phyloP scores from a whole-genome alignment of 345 rosid genomes.

The Eucalyptus pauciflora region DNA sequence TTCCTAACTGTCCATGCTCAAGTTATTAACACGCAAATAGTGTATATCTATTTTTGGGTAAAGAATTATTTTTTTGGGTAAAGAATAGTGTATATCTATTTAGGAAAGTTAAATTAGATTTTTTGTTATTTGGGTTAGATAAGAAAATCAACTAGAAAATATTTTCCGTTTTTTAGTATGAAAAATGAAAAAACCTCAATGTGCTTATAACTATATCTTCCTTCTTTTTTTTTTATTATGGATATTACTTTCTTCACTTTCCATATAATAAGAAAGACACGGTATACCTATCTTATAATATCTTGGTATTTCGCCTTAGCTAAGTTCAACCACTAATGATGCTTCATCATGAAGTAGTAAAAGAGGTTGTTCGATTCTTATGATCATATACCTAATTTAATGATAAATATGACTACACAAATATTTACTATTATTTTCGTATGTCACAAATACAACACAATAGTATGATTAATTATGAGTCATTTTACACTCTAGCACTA shows the following conservation, averaged over 20 bases:
- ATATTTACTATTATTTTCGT: background rate
- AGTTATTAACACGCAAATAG: rapidly evolving
- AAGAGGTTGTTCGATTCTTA: background rate
- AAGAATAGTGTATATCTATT: too few species aligned
- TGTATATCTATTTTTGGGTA: too few species aligned
- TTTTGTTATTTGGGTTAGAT: too few species aligned
- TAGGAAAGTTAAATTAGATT: background rate
- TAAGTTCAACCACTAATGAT: background rate
- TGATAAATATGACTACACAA: background rate
- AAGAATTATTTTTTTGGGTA: too few species aligned
- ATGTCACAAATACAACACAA: background rate
- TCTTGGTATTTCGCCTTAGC: background rate
- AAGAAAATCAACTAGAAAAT: background rate
- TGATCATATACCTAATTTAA: background rate
- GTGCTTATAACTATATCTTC: rapidly evolving
- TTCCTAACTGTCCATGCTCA: rapidly evolving
- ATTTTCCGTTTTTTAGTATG: too few species aligned
- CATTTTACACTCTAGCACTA: background rate
- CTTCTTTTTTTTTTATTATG: rapidly evolving
- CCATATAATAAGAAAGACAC: background rate
- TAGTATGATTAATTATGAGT: background rate
- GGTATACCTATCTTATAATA: background rate
- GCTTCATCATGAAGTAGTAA: background rate
- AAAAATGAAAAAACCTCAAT: background rate
- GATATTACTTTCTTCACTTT: background rate